Conservation (phyloP, 352 stramenopile genomes). For the Pythium sukuiense region DNA sequence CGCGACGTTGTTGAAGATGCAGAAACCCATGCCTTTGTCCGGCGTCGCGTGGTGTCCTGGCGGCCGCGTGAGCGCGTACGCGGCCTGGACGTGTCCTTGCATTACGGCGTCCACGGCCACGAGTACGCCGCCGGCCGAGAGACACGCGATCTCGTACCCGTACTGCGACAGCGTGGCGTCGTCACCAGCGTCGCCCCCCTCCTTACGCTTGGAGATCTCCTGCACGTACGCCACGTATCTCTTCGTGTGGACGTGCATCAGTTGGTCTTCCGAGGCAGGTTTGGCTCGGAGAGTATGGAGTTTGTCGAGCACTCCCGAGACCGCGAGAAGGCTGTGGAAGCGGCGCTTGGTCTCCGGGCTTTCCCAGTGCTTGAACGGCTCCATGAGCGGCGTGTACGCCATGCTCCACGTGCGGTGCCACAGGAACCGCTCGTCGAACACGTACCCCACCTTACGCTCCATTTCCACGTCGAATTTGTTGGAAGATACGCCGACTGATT, state of each 20-base stretch:
- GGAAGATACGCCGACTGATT: no score
- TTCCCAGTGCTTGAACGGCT: constrained; percentile 81
- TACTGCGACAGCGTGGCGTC: constrained; percentile 73
- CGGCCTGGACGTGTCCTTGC: constrained; percentile 35
- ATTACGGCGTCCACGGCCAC: constrained; percentile 62
- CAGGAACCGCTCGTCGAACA: constrained; percentile 81
- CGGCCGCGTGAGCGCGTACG: constrained; percentile 67
- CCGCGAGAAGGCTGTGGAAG: constrained; percentile 74
- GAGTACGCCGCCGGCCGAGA: constrained; percentile 71
- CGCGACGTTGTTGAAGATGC: constrained; percentile 71
- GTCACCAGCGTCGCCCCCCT: constrained; percentile 72
- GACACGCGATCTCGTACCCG: constrained; percentile 67
- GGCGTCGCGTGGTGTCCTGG: constrained; percentile 70
- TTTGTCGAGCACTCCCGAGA: constrained; percentile 61
- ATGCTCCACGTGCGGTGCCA: constrained; percentile 69
- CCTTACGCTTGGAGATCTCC: constrained; percentile 43
- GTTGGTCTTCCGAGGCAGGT: constrained; percentile 41
- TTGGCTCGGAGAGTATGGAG: constrained; percentile 38
- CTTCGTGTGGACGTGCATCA: constrained; percentile 58
- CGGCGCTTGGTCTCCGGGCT: constrained; percentile 77
- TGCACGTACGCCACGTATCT: constrained; percentile 58
- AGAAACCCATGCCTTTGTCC: constrained; percentile 68
- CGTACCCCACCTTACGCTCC: constrained; percentile 53
- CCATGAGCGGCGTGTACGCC: constrained; percentile 47
- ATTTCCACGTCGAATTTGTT: constrained; percentile 5